A percentile compares a stretch with the other conserved stretches of the same genome.
phyloP scores from a whole-genome alignment of 768 basidiomycete genomes.

The Ramaria sp. region DNA sequence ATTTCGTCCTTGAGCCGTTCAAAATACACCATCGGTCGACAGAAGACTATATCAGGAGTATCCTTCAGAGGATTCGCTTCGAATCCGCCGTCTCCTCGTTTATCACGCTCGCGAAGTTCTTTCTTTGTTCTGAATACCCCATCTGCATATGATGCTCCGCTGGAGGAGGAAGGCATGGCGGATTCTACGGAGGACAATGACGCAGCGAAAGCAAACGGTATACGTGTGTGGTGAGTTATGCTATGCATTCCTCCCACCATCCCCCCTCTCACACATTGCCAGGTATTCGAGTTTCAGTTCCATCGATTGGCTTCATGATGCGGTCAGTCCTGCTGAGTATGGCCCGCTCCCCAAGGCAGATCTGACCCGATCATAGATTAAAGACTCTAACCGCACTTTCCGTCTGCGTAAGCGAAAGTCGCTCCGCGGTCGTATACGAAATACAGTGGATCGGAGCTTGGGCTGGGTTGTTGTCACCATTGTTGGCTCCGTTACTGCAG shows the following conservation, averaged over 20 bases:
- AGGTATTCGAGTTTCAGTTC: conserved; percentile 75
- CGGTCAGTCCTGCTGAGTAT: conserved; percentile 26
- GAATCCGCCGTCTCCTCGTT: conserved; percentile 24
- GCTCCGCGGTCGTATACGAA: conserved; percentile 48
- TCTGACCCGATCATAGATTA: conserved; percentile 38
- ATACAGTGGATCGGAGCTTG: conserved; percentile 62
- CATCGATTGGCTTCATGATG: conserved; percentile 94
- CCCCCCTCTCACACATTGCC: neutral
- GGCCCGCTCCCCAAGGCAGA: conserved; percentile 10
- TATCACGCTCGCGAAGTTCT: conserved; percentile 26
- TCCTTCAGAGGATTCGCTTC: conserved; percentile 26
- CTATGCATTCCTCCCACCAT: neutral
- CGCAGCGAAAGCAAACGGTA: conserved; percentile 69
- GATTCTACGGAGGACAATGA: conserved; percentile 21
- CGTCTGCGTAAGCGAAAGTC: conserved; percentile 63
- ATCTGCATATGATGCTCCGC: conserved; percentile 47
- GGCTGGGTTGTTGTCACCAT: conserved; percentile 88
- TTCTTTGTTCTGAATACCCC: neutral
- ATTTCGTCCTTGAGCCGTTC: conserved; percentile 20
- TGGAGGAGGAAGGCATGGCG: conserved; percentile 24
- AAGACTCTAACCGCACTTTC: conserved; percentile 77
- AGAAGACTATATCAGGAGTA: conserved; percentile 27
- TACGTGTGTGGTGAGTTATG: conserved; percentile 56
- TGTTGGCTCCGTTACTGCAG: conserved; percentile 76
- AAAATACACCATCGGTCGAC: conserved; percentile 14